phyloP scores from a whole-genome alignment of 192 early-diverging fungal species.

The Coemansia sp. region DNA sequence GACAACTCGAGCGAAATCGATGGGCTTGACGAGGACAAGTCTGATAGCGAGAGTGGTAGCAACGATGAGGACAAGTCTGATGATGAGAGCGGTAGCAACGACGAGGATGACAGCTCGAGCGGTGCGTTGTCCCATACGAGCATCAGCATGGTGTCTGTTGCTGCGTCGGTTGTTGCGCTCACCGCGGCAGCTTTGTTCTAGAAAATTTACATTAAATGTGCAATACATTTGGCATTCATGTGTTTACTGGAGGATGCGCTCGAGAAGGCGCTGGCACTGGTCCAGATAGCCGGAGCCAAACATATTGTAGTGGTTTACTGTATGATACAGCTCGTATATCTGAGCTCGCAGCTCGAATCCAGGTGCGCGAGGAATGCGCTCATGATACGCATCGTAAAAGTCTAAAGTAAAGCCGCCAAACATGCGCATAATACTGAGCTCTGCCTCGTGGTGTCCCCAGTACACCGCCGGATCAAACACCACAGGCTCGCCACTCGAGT shows the following conservation, averaged over 20 bases:
- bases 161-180: conserved; percentile 23
- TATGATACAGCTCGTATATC: conserved; percentile 43
- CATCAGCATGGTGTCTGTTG: not conserved
- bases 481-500: conserved; percentile 22
- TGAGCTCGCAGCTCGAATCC: conserved; percentile 22
- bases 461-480: conserved; percentile 37
- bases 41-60: not conserved
- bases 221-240: not conserved
- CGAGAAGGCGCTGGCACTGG: conserved; percentile 21
- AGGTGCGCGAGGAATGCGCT: conserved; percentile 17
- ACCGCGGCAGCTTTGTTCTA: conserved; percentile 21
- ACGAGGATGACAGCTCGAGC: conserved; percentile 12
- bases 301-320: conserved; percentile 42
- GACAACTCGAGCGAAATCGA: not conserved
- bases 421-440: conserved; percentile 39
- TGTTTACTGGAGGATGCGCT: not conserved
- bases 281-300: conserved; percentile 29
- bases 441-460: conserved; percentile 45
- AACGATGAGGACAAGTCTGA: not conserved
- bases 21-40: not conserved
- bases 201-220: not conserved
- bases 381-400: conserved; percentile 30
- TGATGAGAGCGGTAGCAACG: too few species aligned
- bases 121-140: conserved; percentile 11
- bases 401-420: conserved; percentile 28